Conservation (phyloP, 83 land plant genomes). For the Isoetes engelmannii region DNA sequence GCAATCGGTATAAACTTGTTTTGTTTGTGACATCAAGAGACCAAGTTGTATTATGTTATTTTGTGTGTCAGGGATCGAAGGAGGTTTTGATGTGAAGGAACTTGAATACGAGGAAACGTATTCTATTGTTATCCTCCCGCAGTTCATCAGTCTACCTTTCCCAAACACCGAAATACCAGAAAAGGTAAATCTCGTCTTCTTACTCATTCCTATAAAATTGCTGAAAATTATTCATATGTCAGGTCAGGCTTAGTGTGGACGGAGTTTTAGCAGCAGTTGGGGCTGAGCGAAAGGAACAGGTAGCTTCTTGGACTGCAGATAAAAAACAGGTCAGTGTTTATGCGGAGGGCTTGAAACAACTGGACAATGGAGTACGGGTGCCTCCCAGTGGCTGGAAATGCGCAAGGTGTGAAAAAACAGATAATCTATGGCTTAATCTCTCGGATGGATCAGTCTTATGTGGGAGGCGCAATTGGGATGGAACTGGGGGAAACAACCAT, state of each 20-base stretch:
- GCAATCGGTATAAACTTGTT: constrained; percentile 56
- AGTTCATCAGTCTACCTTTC: constrained; percentile 64
- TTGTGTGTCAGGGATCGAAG: constrained; percentile 64
- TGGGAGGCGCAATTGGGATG: constrained; percentile 97
- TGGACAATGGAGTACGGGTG: constrained; percentile 71
- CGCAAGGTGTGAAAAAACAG: constrained; percentile 82
- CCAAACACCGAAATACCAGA: constrained; percentile 96
- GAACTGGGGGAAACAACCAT: constrained; percentile 95
- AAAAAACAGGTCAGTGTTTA: constrained; percentile 70
- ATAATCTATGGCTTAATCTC: constrained; percentile 94
- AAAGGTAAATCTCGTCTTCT: constrained; percentile 46
- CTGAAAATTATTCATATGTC: constrained; percentile 20
- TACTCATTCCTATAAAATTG: not conserved
- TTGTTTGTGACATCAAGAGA: not conserved
- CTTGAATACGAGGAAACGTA: constrained; percentile 74
- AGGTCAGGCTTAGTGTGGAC: constrained; percentile 97
- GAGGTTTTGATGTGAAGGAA: constrained; percentile 88
- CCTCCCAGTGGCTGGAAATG: constrained; percentile 97
- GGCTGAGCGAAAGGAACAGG: constrained; percentile 86
- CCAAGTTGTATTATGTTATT: not conserved
- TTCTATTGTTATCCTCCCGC: constrained; percentile 75
- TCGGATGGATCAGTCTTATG: constrained; percentile 95
- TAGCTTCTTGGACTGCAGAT: constrained; percentile 91
- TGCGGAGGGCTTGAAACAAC: constrained; percentile 72
- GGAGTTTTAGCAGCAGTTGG: constrained; percentile 76